Base-by-base conservation (phyloP, 2,329 filamentous ascomycete species). In the Didymella pinodella region DNA sequence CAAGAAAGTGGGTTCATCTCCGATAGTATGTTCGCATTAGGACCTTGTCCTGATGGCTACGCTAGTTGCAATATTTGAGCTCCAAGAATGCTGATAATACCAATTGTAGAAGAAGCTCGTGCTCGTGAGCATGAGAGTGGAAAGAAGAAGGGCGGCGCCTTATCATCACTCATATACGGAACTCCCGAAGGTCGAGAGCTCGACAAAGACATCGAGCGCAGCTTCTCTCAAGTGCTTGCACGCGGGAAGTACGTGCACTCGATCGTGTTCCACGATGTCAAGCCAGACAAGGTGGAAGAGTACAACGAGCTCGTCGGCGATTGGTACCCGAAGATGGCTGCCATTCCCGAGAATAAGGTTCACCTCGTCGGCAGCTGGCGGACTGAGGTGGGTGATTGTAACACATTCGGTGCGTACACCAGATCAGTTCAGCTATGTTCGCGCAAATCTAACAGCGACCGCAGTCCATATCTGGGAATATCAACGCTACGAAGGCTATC, bases 381-480 rank as follows among this genome's bases (percentile, higher is more conserved):
- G 78, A 97, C 93, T 16, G 95, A 99, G 78, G 93, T 99, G 50
- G 95, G 95, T 62, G 94, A 99, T 71, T 96, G 92, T 76, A 93
- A 99, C 74, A 97, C 93, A 0, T 99, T 99, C 80, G 88, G 93
- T 97, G 85, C 62, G 86, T 25, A 45, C 18, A 41, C 28, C 10
- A 18, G 28, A 18, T 6, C 26, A 20, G 20, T 10, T 25, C 11
- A 25, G 10, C 8, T 22, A 18, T 18, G 50, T 16, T 47, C 12
- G 12, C 31, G 16, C 31, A 52, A 32, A 29, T 28, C 53, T 68
- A 7, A 64, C 50, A 49, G 65, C 66, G 48, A n/a, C 12, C 20
- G 51, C 70, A 98, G 95, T 99, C 49, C 95, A 99, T 77, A 99
- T 99, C 73, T 99, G 95, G 95, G 95, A 99, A 79, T 99, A 99